Conservation (phyloP, 352 stramenopile genomes). For the Globisporangium camurandrum region DNA sequence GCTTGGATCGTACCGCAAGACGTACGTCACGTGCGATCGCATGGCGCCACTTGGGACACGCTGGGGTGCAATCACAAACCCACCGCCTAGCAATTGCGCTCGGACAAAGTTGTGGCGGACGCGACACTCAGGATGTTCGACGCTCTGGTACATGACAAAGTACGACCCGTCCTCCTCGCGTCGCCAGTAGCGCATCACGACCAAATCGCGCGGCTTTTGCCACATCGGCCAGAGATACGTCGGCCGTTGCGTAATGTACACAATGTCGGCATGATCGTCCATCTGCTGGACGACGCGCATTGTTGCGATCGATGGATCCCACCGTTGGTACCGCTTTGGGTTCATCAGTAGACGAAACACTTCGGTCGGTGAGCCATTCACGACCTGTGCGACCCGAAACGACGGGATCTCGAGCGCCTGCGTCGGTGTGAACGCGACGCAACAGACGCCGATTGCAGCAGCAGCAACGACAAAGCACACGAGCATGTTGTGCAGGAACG, state of each 20-base stretch:
- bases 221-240: slow-evolving; percentile 81
- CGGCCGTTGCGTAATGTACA: slow-evolving; percentile 83
- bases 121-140: slow-evolving; percentile 77
- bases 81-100: slow-evolving; percentile 65
- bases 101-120: slow-evolving; percentile 85
- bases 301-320: slow-evolving; percentile 70
- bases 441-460: slow-evolving; percentile 57
- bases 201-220: slow-evolving; percentile 80
- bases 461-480: slow-evolving; percentile 66
- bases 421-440: slow-evolving; percentile 58
- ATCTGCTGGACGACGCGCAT: slow-evolving; percentile 81
- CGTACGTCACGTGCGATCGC: slow-evolving; percentile 76
- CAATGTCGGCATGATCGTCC: slow-evolving; percentile 85
- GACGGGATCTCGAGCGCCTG: slow-evolving; percentile 75
- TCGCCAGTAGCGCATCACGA: slow-evolving; percentile 86
- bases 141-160: slow-evolving; percentile 89
- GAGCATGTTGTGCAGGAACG: slow-evolving; percentile 77
- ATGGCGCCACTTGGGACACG: slow-evolving; percentile 70
- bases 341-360: slow-evolving; percentile 85
- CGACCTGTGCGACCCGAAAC: slow-evolving; percentile 78
- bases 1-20: slow-evolving; percentile 71
- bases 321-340: slow-evolving; percentile 72
- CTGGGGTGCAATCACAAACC: slow-evolving; percentile 82
- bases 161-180: slow-evolving; percentile 85
- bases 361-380: slow-evolving; percentile 76